Evolutionary conservation across 495 filamentous ascomycete species (phyloP).

Genomic region (Talaromyces adpressus): DNA sequence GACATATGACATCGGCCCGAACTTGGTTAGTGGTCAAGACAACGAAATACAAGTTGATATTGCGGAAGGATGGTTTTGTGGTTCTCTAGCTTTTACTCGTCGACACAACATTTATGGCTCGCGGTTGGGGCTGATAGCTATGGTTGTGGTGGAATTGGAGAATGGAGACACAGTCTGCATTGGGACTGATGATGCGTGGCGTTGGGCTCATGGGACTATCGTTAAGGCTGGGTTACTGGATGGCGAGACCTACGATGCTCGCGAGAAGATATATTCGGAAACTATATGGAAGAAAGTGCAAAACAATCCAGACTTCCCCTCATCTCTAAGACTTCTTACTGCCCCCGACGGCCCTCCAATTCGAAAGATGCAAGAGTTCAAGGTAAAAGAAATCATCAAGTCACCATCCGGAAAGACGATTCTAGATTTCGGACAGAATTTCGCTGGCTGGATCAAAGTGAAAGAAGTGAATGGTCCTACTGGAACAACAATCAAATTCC

Average conservation of each 20-base stretch:
- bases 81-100: neutral
- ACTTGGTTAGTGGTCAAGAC: neutral
- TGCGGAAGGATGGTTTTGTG: neutral
- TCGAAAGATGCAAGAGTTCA: constrained; percentile 27
- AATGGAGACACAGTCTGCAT: neutral
- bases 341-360: constrained; percentile 38
- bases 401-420: constrained; percentile 37
- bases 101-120: neutral
- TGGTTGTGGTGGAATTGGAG: neutral
- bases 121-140: neutral
- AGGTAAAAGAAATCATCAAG: constrained; percentile 30
- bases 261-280: neutral
- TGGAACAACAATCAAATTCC: constrained; percentile 15
- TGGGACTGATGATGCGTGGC: constrained; percentile 17
- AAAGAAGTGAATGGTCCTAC: constrained; percentile 20
- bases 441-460: constrained; percentile 36
- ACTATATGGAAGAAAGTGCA: neutral
- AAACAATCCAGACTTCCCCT: constrained; percentile 17
- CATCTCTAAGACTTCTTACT: constrained; percentile 20
- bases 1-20: neutral
- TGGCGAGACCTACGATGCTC: neutral
- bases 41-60: neutral
- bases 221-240: neutral
- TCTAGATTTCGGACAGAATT: constrained; percentile 51
- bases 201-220: constrained; percentile 42